Evolutionary conservation across 2,329 filamentous ascomycete species (phyloP).

Genomic region (Pseudogymnoascus sp.): DNA sequence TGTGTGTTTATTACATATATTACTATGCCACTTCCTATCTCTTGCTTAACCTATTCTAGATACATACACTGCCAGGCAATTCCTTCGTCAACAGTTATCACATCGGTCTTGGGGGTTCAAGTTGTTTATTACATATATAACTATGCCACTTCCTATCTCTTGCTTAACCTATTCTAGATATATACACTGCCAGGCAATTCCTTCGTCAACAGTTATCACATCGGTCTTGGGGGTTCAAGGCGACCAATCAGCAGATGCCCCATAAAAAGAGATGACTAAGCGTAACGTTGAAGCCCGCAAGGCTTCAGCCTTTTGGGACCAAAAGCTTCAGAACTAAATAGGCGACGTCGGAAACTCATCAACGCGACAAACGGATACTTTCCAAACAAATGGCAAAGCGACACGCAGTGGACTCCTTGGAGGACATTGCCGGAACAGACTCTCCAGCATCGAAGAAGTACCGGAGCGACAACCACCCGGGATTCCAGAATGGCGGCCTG

Average conservation of each 20-base stretch:
- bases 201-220: not conserved
- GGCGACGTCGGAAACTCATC: slow-evolving; percentile 1
- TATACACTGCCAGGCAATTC: too few relatives aligned
- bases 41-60: too few relatives aligned
- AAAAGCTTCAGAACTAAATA: slow-evolving; percentile 2
- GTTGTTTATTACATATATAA: not conserved
- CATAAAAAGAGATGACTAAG: not conserved
- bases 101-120: not conserved
- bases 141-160: not conserved
- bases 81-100: not conserved
- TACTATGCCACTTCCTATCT: not conserved
- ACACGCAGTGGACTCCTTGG: slow-evolving; percentile 51
- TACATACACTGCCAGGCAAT: too few relatives aligned
- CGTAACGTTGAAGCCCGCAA: not conserved
- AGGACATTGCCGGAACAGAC: slow-evolving; percentile 44
- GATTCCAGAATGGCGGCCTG: slow-evolving; percentile 21
- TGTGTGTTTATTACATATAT: not conserved
- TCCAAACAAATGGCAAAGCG: slow-evolving; percentile 42
- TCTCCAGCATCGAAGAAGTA: slow-evolving; percentile 54
- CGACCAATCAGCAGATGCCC: not conserved
- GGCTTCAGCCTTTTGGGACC: slow-evolving; percentile 3
- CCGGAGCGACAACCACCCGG: slow-evolving; percentile 33
- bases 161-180: too few relatives aligned
- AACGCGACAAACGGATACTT: not conserved
- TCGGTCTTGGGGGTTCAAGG: not conserved